Base-by-base conservation (phyloP, 2,329 filamentous ascomycete genomes). In the Alternaria rosae region DNA sequence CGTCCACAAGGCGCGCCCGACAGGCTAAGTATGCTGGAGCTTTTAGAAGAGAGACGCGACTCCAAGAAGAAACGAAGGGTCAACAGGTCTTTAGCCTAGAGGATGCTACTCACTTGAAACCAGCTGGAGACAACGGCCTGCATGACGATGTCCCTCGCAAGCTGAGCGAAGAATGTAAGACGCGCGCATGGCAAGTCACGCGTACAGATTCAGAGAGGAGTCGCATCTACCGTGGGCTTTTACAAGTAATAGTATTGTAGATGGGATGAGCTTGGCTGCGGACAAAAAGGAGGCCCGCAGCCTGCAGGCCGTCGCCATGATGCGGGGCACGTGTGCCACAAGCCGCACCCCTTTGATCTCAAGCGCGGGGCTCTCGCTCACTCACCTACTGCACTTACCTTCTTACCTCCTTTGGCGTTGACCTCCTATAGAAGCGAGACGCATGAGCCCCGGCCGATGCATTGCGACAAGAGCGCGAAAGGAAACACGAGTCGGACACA, bases 271-370 rank as follows among this genome's bases (percentile, higher is more conserved):
- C 20, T 51, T 35, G 25, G 41, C 7, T 26, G 43, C 3, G n/a
- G 23, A 47, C 54, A n/a, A 17, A 59, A 48, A 54, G 57, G 52
- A 56, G 43, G 42, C 41, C 20, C 8, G 30, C 20, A 51, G 47
- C 13, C 47, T 51, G 30, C 26, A 51, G 25, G 30, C 26, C 32
- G 25, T 7, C 28, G 42, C 43, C 23, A 50, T 28, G 26, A 47
- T 45, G 50, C 55, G 43, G 54, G 59, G 59, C 59, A 59, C 59
- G 54, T 57, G 59, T 61, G 54, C 42, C 44, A 54, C 57, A 56
- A 47, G 21, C 30, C 11, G 8, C 23, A 26, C n/a, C 28, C 13
- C 30, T 21, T 25, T 15, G 47, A 25, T 8, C 48, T 56, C 43
- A 32, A 32, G 47, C 45, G 44, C 58, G 26, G 53, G 44, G 38